Evolutionary conservation across 371 early-diverging fungal genomes (phyloP).

Genomic region (Cokeromyces recurvatus): DNA sequence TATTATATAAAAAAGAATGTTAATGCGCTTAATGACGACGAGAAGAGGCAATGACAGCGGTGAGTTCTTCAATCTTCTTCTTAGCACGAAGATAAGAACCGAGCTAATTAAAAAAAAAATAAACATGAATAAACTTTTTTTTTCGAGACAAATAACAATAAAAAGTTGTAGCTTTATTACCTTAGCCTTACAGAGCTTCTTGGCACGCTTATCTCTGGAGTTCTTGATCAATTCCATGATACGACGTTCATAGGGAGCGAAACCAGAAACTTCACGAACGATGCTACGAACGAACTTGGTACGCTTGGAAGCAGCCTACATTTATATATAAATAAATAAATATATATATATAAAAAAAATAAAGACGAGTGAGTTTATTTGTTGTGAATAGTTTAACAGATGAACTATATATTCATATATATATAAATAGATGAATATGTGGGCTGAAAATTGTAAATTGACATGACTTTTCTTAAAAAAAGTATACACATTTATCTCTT

Average conservation of each 20-base stretch:
- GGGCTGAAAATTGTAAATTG: too few relatives aligned
- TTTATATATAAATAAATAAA: not conserved
- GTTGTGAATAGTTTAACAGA: too few relatives aligned
- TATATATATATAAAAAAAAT: not conserved
- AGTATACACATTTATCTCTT: not conserved
- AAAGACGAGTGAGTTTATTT: too few relatives aligned
- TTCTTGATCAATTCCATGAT: slow-evolving; percentile 99
- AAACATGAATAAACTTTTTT: too few relatives aligned
- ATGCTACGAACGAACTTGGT: slow-evolving; percentile 89
- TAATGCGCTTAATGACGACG: slow-evolving; percentile 83
- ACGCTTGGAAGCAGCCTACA: slow-evolving; percentile 76
- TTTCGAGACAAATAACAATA: too few relatives aligned
- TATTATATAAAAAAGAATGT: not conserved
- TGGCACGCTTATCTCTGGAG: slow-evolving; percentile 99
- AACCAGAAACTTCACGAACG: slow-evolving; percentile 97
- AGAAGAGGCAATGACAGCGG: slow-evolving; percentile 89
- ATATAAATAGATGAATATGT: too few relatives aligned
- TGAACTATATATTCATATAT: too few relatives aligned
- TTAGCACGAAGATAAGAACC: slow-evolving; percentile 97
- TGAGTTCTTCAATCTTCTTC: slow-evolving; percentile 98
- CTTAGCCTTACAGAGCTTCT: slow-evolving; percentile 97
- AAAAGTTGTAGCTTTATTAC: too few relatives aligned
- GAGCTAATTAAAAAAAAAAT: slow-evolving; percentile 66
- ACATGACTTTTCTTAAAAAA: too few relatives aligned
- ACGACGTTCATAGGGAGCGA: slow-evolving; percentile 98